Evolutionary conservation across 345 rosid genomes (phyloP).

Genomic region (Geranium rotundifolium): DNA sequence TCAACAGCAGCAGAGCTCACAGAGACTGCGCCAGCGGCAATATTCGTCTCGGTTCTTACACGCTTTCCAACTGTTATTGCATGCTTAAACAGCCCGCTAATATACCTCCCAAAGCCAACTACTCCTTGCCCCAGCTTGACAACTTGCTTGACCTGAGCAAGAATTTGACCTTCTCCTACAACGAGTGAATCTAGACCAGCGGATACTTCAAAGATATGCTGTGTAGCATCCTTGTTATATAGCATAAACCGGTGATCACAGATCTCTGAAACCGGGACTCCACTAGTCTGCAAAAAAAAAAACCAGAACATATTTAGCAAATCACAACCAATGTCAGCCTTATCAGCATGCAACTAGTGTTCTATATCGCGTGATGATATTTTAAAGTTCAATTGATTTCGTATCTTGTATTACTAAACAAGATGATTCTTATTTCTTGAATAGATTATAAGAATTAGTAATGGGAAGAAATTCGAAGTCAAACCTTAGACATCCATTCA

Average conservation of each 20-base stretch:
- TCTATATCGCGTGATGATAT: too few relatives aligned
- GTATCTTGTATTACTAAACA: too few relatives aligned
- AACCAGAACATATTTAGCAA: not conserved
- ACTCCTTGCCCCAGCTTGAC: conserved; percentile 75
- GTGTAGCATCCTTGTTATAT: conserved; percentile 79
- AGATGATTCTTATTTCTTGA: too few relatives aligned
- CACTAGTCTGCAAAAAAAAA: conserved; percentile 49
- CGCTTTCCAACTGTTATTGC: conserved; percentile 67
- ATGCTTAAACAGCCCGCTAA: conserved; percentile 63
- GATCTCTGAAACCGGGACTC: conserved; percentile 56
- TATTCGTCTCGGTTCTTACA: conserved; percentile 63
- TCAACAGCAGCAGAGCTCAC: conserved; percentile 78
- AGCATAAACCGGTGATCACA: conserved; percentile 73
- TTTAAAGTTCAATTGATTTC: too few relatives aligned
- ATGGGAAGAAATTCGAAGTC: too few relatives aligned
- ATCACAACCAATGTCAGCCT: too few relatives aligned
- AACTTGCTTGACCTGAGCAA: conserved; percentile 70
- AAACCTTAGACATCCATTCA: conserved; percentile 48
- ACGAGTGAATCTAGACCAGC: conserved; percentile 87
- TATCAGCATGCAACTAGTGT: too few relatives aligned
- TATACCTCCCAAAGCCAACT: conserved; percentile 58
- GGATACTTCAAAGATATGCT: conserved; percentile 82
- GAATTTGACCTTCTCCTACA: conserved; percentile 75
- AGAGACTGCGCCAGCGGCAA: conserved; percentile 69
- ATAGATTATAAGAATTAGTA: too few relatives aligned